Conservation (phyloP, 805 yeast genomes). For the Saturnispora diversa region DNA sequence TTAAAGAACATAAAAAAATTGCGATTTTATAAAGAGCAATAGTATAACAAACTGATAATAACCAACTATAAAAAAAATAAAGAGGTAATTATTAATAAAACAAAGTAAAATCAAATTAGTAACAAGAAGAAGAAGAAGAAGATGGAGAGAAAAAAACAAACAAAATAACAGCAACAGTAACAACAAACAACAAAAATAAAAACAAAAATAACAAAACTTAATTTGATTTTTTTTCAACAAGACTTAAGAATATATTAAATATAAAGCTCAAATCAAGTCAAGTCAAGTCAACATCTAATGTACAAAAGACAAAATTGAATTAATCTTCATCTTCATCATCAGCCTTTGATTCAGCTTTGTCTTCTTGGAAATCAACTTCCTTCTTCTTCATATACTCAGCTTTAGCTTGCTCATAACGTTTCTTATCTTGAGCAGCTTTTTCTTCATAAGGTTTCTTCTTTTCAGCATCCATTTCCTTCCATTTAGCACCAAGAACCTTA, state of each 20-base stretch:
- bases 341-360: constrained; percentile 5
- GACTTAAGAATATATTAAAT: neutral
- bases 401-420: constrained; percentile 95
- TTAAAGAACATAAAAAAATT: neutral
- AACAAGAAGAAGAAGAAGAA: too few relatives aligned
- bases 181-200: constrained; percentile 1
- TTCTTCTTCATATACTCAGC: constrained; percentile 56
- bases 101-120: neutral
- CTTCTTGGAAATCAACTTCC: constrained; percentile 14
- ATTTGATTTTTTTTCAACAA: too few relatives aligned
- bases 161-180: neutral
- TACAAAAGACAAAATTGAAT: neutral
- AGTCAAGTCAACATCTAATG: neutral
- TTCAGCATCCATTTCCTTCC: constrained; percentile 83
- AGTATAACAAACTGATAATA: neutral
- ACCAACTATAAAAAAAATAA: neutral
- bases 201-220: neutral
- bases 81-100: too few relatives aligned
- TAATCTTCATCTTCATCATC: constrained; percentile 2
- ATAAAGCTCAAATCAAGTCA: neutral
- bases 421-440: constrained; percentile 93
- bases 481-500: constrained; percentile 86
- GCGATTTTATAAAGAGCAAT: neutral
- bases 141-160: too few relatives aligned
- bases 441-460: constrained; percentile 86